These are phyloP conservation scores for Didymella pomorum DNA, from an alignment of 2,329 filamentous ascomycete species.

Conservation along the genomic window DNA sequence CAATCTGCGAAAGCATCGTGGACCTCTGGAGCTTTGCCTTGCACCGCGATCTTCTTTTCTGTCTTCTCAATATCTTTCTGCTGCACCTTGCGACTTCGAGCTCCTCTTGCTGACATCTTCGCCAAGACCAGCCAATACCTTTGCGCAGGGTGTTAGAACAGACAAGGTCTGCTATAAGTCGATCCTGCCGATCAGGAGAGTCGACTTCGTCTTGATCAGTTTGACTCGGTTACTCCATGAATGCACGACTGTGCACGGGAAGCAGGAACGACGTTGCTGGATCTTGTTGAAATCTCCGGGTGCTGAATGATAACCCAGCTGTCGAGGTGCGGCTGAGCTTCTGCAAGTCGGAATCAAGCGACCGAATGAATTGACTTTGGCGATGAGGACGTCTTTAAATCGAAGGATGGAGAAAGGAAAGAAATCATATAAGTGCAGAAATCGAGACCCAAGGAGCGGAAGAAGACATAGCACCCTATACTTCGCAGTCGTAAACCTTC, in stretches of 20 bases:
- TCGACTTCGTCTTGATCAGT: not conserved
- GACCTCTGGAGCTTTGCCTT: slow-evolving; percentile 40
- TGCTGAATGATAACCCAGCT: not conserved
- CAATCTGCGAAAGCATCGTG: slow-evolving; percentile 44
- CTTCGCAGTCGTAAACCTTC: not conserved
- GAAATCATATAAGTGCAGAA: slow-evolving; percentile 1
- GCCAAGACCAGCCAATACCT: not conserved
- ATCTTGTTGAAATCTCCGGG: not conserved
- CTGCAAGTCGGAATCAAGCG: not conserved
- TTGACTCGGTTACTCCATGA: not conserved
- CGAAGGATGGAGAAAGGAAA: not conserved
- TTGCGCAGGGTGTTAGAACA: not conserved
- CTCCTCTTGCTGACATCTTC: slow-evolving; percentile 52
- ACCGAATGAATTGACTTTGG: not conserved
- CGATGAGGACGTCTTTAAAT: not conserved
- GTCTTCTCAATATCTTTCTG: slow-evolving; percentile 52
- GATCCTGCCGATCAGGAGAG: not conserved
- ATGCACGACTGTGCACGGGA: not conserved
- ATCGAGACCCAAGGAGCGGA: slow-evolving; percentile 21
- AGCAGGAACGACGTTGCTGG: not conserved
- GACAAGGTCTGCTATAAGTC: not conserved
- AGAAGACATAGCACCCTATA: slow-evolving; percentile 22
- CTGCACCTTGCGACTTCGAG: slow-evolving; percentile 51
- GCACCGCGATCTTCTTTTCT: slow-evolving; percentile 48
- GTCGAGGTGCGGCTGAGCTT: not conserved